Conservation (phyloP, 2,329 filamentous ascomycete genomes). For the Aspergillus unguis region DNA sequence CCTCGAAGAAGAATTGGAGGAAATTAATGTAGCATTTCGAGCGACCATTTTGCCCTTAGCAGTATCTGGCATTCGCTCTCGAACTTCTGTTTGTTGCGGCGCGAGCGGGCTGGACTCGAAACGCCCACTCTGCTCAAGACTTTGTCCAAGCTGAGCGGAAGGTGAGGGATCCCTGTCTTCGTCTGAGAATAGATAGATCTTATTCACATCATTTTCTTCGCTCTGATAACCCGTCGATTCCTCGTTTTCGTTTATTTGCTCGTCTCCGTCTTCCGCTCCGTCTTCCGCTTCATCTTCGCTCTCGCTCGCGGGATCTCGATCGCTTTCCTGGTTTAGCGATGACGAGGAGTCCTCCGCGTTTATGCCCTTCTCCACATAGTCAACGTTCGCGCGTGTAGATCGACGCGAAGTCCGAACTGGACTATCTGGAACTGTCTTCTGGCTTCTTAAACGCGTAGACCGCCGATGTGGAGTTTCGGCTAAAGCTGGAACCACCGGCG, state of each 20-base stretch:
- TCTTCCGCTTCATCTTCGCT: neutral
- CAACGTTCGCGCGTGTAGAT: neutral
- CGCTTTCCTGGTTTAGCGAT: neutral
- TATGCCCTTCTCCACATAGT: neutral
- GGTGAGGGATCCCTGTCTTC: neutral
- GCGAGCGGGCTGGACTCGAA: neutral
- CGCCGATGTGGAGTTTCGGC: constrained; percentile 11
- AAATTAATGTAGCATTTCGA: neutral
- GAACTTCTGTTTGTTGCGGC: neutral
- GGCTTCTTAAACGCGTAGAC: constrained; percentile 10
- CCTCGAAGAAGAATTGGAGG: neutral
- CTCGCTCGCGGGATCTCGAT: neutral
- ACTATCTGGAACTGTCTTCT: neutral
- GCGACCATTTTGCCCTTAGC: neutral
- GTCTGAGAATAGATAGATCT: constrained; percentile 10
- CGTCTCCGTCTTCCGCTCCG: neutral
- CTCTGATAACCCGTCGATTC: neutral
- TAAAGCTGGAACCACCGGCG: no score
- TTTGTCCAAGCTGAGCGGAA: neutral
- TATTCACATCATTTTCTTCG: neutral
- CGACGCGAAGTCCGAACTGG: neutral
- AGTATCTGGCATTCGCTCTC: no score
- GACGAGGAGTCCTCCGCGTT: neutral
- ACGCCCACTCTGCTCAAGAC: constrained; percentile 1
- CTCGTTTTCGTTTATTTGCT: neutral